A percentile compares a stretch with the other conserved stretches of the same genome.
phyloP scores from a whole-genome alignment of 164 flowering plant genomes.

The Platanus orientalis region DNA sequence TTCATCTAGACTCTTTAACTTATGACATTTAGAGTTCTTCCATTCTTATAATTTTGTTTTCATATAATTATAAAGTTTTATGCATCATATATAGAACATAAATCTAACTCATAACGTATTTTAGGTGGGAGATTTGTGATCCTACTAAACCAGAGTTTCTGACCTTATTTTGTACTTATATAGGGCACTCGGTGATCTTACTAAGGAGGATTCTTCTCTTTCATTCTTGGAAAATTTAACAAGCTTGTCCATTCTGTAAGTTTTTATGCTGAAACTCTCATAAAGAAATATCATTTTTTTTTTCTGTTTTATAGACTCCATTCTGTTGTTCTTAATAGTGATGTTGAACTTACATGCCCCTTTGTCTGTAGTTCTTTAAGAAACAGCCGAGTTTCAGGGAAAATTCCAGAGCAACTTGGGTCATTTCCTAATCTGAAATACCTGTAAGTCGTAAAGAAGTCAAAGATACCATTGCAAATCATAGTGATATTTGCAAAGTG shows the following conservation, averaged over 20 bases:
- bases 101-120: background rate
- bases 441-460: constrained; percentile 27
- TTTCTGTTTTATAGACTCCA: no score
- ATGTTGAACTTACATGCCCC: background rate
- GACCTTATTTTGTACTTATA: background rate
- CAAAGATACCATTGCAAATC: background rate
- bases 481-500: background rate
- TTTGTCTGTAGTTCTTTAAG: constrained; percentile 31
- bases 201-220: constrained; percentile 34
- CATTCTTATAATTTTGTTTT: no score
- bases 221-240: constrained; percentile 32
- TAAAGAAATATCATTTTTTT: no score
- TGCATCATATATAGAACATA: no score
- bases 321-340: no score
- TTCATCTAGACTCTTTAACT: no score
- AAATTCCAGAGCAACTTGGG: constrained; percentile 33
- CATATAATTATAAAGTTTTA: no score
- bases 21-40: no score
- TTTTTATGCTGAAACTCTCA: no score
- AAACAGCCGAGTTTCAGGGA: constrained; percentile 32
- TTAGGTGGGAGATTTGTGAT: background rate
- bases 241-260: constrained; percentile 42
- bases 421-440: constrained; percentile 27
- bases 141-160: background rate
- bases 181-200: constrained; percentile 49